Conservation (phyloP, 169 alveolate species). For the Plasmodium gallinaceum region DNA sequence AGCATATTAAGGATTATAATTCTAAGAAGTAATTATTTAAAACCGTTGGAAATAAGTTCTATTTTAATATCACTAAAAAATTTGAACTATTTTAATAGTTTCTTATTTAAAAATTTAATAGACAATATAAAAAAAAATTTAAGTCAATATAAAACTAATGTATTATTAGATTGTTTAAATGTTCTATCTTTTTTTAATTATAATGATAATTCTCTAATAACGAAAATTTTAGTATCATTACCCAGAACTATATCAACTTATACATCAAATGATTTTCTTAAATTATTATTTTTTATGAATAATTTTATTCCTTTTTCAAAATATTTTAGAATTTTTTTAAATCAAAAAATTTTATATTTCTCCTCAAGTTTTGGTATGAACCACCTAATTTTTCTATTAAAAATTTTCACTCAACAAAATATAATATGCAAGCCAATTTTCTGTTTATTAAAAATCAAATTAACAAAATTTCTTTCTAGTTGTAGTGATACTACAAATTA, state of each 20-base stretch:
- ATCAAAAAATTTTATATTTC: slow-evolving; percentile 40
- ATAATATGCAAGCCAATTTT: slow-evolving; percentile 38
- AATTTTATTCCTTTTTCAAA: slow-evolving; percentile 46
- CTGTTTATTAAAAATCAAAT: slow-evolving; percentile 30
- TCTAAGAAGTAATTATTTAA: slow-evolving; percentile 16
- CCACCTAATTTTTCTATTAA: slow-evolving; percentile 37
- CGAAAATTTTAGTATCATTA: slow-evolving; percentile 40
- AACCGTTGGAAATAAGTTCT: slow-evolving; percentile 52
- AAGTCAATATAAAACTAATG: slow-evolving; percentile 55
- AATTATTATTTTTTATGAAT: slow-evolving; percentile 44
- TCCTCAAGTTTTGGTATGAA: slow-evolving; percentile 36
- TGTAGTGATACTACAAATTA: background rate
- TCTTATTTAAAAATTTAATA: slow-evolving; percentile 39
- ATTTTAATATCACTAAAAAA: slow-evolving; percentile 56
- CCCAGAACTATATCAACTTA: slow-evolving; percentile 48
- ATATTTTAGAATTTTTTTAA: slow-evolving; percentile 29
- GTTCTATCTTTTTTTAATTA: slow-evolving; percentile 46
- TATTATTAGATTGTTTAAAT: slow-evolving; percentile 55
- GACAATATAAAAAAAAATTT: slow-evolving; percentile 24
- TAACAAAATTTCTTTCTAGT: slow-evolving; percentile 6
- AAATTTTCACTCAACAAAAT: slow-evolving; percentile 40
- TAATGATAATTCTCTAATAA: slow-evolving; percentile 29
- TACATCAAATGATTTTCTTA: slow-evolving; percentile 45
- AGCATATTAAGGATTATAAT: slow-evolving; percentile 27
- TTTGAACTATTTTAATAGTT: slow-evolving; percentile 33